Percentiles rank a stretch among this genome's conserved stretches.
phyloP scores from a whole-genome alignment of 139 green algal species.

The Yamagishiella unicocca region DNA sequence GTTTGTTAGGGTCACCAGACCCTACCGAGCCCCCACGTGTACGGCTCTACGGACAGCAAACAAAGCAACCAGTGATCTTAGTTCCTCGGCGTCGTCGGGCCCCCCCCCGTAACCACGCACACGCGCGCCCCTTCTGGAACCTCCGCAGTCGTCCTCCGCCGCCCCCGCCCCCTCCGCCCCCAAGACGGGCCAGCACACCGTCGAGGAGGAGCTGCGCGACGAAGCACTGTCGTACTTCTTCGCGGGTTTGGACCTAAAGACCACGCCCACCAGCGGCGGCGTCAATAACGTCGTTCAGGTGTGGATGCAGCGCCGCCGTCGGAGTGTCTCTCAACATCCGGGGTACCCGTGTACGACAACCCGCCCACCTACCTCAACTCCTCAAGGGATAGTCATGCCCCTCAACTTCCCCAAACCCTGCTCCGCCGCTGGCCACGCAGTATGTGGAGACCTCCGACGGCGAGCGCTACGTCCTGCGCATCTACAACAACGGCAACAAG shows the following conservation, averaged over 20 bases:
- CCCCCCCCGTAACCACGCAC: neutral
- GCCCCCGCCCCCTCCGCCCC: conserved; percentile 36
- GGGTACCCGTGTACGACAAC: too few relatives aligned
- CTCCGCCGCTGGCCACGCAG: too few relatives aligned
- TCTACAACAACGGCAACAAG: conserved; percentile 76
- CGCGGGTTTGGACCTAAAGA: conserved; percentile 21
- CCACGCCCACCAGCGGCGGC: conserved; percentile 53
- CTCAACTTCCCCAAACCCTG: too few relatives aligned
- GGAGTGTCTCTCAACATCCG: too few relatives aligned
- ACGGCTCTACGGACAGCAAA: too few relatives aligned
- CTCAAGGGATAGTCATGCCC: too few relatives aligned
- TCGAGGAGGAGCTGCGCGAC: conserved; percentile 53
- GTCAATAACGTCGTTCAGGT: conserved; percentile 68
- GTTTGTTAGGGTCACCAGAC: too few relatives aligned
- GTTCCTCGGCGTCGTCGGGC: too few relatives aligned
- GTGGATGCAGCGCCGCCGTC: neutral
- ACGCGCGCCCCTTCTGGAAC: too few relatives aligned
- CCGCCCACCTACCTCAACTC: too few relatives aligned
- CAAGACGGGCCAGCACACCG: conserved; percentile 64
- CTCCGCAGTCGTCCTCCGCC: conserved; percentile 1
- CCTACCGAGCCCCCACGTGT: too few relatives aligned
- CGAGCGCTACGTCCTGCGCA: conserved; percentile 64
- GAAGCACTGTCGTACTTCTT: conserved; percentile 67
- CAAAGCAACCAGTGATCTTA: too few relatives aligned
- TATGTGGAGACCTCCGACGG: conserved; percentile 63